These are phyloP conservation scores for Globisporangium parvum DNA, from an alignment of 352 stramenopile species.

Conservation along the genomic window DNA sequence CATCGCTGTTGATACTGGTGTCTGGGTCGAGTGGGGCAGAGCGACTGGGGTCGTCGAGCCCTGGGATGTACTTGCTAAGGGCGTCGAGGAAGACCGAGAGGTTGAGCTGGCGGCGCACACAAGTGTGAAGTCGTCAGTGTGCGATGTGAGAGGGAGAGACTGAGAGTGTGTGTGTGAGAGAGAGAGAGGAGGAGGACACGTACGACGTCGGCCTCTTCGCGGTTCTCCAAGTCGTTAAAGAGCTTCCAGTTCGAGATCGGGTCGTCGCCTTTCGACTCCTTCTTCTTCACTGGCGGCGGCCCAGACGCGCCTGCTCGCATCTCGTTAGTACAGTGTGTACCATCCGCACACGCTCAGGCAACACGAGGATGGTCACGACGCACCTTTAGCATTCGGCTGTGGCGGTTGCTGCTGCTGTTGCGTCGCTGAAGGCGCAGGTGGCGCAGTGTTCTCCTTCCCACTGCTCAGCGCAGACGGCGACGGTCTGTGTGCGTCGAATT, in stretches of 20 bases:
- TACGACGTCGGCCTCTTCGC: constrained; percentile 78
- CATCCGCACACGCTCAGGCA: not conserved
- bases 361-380: not conserved
- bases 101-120: constrained; percentile 36
- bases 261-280: constrained; percentile 27
- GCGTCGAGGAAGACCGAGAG: constrained; percentile 77
- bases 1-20: constrained; percentile 16
- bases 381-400: not conserved
- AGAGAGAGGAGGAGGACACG: constrained; percentile 15
- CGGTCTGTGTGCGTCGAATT: not conserved
- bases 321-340: not conserved
- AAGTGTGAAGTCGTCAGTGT: not conserved
- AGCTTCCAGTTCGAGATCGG: constrained; percentile 82
- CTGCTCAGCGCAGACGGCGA: not conserved
- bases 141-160: not conserved
- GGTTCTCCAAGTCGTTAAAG: constrained; percentile 84
- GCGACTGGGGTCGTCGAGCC: constrained; percentile 30
- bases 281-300: constrained; percentile 13
- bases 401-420: not conserved
- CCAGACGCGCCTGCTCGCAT: constrained; percentile 2
- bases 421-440: not conserved
- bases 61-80: constrained; percentile 71
- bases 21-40: constrained; percentile 8
- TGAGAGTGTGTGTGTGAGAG: no score
- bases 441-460: constrained; percentile 8